These are phyloP conservation scores for Lotmaria passim DNA, from an alignment of 208 protist genomes.

Conservation along the genomic window DNA sequence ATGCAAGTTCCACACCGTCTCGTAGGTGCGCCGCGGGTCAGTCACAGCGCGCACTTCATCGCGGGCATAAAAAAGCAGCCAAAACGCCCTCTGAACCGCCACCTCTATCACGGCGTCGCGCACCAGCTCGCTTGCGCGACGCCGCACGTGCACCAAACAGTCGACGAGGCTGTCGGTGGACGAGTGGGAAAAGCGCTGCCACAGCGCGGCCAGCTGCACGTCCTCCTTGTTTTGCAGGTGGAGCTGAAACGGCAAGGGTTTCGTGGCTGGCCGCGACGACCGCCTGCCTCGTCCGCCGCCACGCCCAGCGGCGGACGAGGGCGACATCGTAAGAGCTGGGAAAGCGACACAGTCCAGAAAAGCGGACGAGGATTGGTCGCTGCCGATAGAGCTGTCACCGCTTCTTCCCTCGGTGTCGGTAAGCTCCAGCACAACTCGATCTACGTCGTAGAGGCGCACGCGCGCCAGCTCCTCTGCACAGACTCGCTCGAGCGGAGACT, in stretches of 20 bases:
- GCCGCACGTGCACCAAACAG: conserved; percentile 39
- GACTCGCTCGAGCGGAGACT: not conserved
- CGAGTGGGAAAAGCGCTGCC: conserved; percentile 55
- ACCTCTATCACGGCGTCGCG: conserved; percentile 53
- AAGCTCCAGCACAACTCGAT: conserved; percentile 31
- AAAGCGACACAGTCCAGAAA: not conserved
- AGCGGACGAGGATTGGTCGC: not conserved
- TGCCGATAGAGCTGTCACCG: no score
- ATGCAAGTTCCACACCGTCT: conserved; percentile 56
- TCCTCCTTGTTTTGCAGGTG: conserved; percentile 57
- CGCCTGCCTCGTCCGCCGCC: not conserved
- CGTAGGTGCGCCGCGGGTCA: conserved; percentile 60
- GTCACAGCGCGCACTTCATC: conserved; percentile 85
- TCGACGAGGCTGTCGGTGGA: conserved; percentile 49
- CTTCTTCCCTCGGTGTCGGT: conserved; percentile 19
- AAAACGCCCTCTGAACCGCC: conserved; percentile 55
- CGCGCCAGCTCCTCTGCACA: conserved; percentile 21
- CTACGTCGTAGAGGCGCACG: conserved; percentile 32
- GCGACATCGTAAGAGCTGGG: not conserved
- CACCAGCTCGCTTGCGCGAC: conserved; percentile 24
- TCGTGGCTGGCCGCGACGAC: not conserved
- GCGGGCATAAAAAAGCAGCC: conserved; percentile 80
- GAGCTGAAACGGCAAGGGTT: conserved; percentile 14
- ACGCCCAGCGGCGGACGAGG: not conserved
- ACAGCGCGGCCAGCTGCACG: conserved; percentile 70